Evolutionary conservation across 2,329 filamentous ascomycete genomes (phyloP).

Genomic region (Aureobasidium musti): DNA sequence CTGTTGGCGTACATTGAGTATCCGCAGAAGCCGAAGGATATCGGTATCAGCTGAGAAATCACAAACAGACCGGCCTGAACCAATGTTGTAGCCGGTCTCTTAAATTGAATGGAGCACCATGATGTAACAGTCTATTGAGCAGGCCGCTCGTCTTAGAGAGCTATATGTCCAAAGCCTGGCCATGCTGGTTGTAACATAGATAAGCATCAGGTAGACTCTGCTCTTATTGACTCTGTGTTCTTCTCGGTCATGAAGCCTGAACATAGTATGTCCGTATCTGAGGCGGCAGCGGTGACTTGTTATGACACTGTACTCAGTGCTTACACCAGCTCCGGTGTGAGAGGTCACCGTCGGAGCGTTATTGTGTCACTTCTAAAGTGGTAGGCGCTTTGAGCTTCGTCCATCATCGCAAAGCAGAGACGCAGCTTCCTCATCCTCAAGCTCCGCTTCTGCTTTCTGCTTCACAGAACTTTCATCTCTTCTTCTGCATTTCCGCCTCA

Average conservation of each 20-base stretch:
- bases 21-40: not conserved
- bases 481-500: too few relatives aligned
- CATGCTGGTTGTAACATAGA: not conserved
- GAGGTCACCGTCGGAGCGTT: too few relatives aligned
- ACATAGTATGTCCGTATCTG: not conserved
- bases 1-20: not conserved
- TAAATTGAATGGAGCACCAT: too few relatives aligned
- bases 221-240: not conserved
- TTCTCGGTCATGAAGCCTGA: not conserved
- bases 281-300: not conserved
- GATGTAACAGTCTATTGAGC: too few relatives aligned
- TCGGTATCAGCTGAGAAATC: too few relatives aligned
- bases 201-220: not conserved
- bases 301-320: not conserved
- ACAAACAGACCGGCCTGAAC: too few relatives aligned
- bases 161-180: not conserved
- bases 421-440: not conserved
- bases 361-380: not conserved
- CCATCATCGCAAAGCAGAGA: constrained; percentile 4
- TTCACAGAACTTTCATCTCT: not conserved
- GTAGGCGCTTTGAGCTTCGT: not conserved
- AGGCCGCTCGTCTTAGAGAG: too few relatives aligned
- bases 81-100: too few relatives aligned
- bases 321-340: not conserved
- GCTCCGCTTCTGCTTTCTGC: not conserved